A percentile compares a stretch with the other conserved stretches of the same genome.
Conservation (phyloP, 2,329 filamentous ascomycete genomes). For the Colletotrichum sp. region DNA sequence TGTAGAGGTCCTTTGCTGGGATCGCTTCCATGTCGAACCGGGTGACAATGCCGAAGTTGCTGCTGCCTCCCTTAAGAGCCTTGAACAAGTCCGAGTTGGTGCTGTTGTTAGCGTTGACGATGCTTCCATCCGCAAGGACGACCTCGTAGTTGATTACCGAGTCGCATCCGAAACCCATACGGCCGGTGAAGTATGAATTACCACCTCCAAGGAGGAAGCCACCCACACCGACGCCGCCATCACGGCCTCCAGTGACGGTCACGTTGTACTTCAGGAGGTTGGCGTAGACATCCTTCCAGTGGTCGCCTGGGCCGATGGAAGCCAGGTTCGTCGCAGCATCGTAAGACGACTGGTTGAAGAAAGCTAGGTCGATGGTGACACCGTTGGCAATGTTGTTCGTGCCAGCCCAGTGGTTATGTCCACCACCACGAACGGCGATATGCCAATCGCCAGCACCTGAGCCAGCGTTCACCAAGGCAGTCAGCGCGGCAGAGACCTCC, state of each 20-base stretch:
- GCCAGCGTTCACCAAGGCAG: constrained; percentile 9
- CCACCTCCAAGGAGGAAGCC: constrained; percentile 52
- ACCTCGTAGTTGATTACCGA: constrained; percentile 48
- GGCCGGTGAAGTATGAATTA: constrained; percentile 50
- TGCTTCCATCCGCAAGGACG: constrained; percentile 46
- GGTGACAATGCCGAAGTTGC: constrained; percentile 50
- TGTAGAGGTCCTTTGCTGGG: constrained; percentile 11
- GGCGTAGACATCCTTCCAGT: constrained; percentile 18
- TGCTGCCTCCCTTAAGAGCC: constrained; percentile 53
- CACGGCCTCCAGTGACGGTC: constrained; percentile 47
- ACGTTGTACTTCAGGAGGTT: constrained; percentile 24
- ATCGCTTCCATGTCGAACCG: constrained; percentile 30
- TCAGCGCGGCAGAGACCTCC: constrained; percentile 27
- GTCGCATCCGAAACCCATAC: constrained; percentile 51
- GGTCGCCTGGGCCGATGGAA: constrained; percentile 1
- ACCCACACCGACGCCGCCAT: constrained; percentile 44
- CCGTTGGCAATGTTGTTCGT: constrained; percentile 47
- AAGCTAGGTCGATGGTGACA: constrained; percentile 48
- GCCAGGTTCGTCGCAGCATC: constrained; percentile 12
- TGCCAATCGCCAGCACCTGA: constrained; percentile 30
- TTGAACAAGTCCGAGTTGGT: constrained; percentile 47
- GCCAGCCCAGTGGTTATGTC: constrained; percentile 47
- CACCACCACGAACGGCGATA: constrained; percentile 56
- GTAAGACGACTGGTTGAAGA: constrained; percentile 21
- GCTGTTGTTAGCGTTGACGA: constrained; percentile 42